Evolutionary conservation across 2,329 filamentous ascomycete species (phyloP).

Genomic region (Ceratocystis variospora): DNA sequence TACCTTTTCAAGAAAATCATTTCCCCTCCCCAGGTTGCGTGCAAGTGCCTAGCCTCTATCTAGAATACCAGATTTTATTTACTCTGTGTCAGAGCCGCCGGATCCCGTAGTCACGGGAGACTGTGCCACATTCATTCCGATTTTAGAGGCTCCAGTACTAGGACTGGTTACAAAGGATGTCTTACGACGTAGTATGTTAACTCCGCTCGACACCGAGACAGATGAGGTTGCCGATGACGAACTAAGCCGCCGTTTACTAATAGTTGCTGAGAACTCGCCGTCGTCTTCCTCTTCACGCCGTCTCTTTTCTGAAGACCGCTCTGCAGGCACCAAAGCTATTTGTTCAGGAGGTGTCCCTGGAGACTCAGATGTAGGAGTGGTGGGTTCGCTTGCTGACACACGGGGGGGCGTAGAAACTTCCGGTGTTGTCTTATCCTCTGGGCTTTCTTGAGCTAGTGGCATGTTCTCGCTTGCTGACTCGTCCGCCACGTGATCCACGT

Average conservation of each 20-base stretch:
- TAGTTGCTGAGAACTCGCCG: conserved; percentile 58
- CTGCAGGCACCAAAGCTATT: conserved; percentile 44
- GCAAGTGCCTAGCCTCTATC: neutral
- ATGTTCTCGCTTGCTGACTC: neutral
- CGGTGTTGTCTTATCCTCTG: conserved; percentile 8
- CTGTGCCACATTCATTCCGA: conserved; percentile 44
- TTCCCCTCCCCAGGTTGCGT: neutral
- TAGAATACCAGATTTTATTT: neutral
- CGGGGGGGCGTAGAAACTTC: conserved; percentile 19
- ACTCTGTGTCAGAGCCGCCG: conserved; percentile 30
- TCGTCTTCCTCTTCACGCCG: conserved; percentile 81
- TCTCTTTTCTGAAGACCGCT: conserved; percentile 76
- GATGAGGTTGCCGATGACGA: conserved; percentile 38
- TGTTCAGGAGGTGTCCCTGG: conserved; percentile 27
- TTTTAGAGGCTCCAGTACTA: conserved; percentile 35
- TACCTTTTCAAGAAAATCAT: neutral
- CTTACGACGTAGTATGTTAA: conserved; percentile 29
- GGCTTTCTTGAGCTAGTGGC: neutral
- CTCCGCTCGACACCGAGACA: conserved; percentile 27
- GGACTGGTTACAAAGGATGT: conserved; percentile 33
- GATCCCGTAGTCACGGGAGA: conserved; percentile 31
- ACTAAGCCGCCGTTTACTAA: conserved; percentile 51
- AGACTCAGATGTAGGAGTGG: conserved; percentile 13
- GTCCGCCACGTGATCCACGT: neutral
- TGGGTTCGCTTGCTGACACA: conserved; percentile 19